Base-by-base conservation (phyloP, 345 rosid species). In the Lumnitzera littorea region DNA sequence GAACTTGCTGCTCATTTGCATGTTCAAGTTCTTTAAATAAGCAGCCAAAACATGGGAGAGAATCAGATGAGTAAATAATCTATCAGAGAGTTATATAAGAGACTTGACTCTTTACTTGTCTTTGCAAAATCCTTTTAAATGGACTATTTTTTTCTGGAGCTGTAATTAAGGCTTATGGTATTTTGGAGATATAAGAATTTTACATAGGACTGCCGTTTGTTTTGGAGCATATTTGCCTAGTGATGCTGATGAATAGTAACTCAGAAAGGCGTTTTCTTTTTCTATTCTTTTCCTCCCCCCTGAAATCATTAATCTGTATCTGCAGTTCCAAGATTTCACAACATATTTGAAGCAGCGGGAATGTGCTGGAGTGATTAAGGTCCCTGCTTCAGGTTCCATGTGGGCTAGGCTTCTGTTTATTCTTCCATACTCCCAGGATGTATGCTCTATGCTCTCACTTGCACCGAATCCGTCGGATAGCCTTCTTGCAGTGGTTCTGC, bases 371-470 rank as follows among this genome's bases (percentile, higher is more conserved):
- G 99, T 94, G 36, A 94, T 94, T 64, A 94, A 86, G 76, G 79
- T 94, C 66, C 97, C 97, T 24, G 84, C 82, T n/a, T 56, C 69
- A 55, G 84, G 72, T 65, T 76, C 90, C 54, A 71, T 88, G 61
- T 90, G 99, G 99, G 74, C 95, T 48, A 84, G 99, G 86, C 96
- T 87, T 77, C 89, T 90, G 65, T 94, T 90, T 66, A 83, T 90
- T 68, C 91, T 94, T 64, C 90, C 99, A 0, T 74, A 80, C 78
- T 82, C 96, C 7, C 78, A 78, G 53, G 96, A 90, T 15, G 58
- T 78, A 20, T 90, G 97, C 70, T 76, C 97, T 16, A 61, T 90
- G 84, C 92, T 94, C 56, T 83, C 92, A 0, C 71, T 90, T 46
- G 52, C 77, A 10, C 87, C 86, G 2, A 43, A 65, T 56, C 54